Base-by-base conservation (phyloP, 371 early-diverging fungal species). In the Rhizopus delemar region DNA sequence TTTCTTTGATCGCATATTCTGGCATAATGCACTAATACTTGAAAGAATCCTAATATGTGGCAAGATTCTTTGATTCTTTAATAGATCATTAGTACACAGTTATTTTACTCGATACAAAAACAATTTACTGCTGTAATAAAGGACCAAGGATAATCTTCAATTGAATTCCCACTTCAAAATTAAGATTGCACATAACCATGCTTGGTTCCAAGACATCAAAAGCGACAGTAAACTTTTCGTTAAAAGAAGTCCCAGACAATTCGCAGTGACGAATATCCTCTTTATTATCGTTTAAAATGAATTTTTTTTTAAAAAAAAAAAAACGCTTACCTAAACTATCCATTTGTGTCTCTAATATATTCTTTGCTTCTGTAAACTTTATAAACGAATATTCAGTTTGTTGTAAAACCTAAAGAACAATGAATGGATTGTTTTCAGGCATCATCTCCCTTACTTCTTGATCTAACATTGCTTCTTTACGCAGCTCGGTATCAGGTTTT, bases 41-140 rank as follows among this genome's bases (percentile, higher is more conserved):
- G 63, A 32, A 78, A 78, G 41, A 78, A 74, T 0, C 35, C 62
- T 4, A 78, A 12, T 3, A 78, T 41, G 49, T 74, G 39, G 35
- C 63, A 57, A 28, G 70, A 67, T 41, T 68, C 59, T 45, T 63
- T 66, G 31, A 74, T 55, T 22, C 78, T 78, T 29, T 8, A 33
- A 11, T 3, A 31, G 13, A 22, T 11, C 36, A 36, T 36, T 36
- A 11, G 8, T 36, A 11, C 11, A 6, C 36, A 1, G 43, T n/a
- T 43, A 29, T 43, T 15, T 3, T 1, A 46, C 46, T 11, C 16
- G 1, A 39, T 46, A 46, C 46, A 9, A n/a, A 7, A n/a, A 39
- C 39, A 39, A 46, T 61, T 66, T 71, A 71, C 77, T 46, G 16
- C 39, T 69, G 57, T 6, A 76, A 46, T n/a, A 73, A 35, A 58